Base-by-base conservation (phyloP, 2,329 filamentous ascomycete species). In the Aspergillus tanneri region DNA sequence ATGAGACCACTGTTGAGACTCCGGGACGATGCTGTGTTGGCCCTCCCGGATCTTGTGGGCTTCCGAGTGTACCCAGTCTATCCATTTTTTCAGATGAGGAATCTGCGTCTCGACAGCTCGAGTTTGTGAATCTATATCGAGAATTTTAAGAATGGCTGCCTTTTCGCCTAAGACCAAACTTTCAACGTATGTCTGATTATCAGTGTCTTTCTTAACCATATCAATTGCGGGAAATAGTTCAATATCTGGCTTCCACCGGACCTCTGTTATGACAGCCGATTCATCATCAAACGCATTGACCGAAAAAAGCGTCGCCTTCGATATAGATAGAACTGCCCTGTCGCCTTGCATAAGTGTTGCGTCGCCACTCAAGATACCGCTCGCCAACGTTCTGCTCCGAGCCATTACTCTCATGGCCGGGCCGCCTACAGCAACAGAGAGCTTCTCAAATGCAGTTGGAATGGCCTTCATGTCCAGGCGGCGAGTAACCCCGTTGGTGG, bases 401-500 rank as follows among this genome's bases (percentile, higher is more conserved):
- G n/a, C n/a, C n/a, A n/a, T n/a, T n/a, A n/a, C n/a, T n/a, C n/a
- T n/a, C n/a, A n/a, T n/a, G n/a, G 24, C 24, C 24, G 24, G 12
- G 14, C 18, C 16, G 8, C 46, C 30, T 6, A 27, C n/a, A 16
- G 25, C 27, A 19, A 54, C 4, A 9, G 38, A 47, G 3, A 54
- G 14, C 5, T 45, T 21, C 18, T 44, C 45, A 22, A 54, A 38
- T 7, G 43, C 30, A 5, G 49, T 23, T 5, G 45, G 48, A 10
- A 54, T 36, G 9, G 44, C 32, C 3, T 32, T 19, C 5, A 21
- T 32, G 3, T 30, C 28, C 5, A 50, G 40, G 21, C 14, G 21
- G 2, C 34, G 41, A 2, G 28, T 10, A 2, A 52, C 18, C 6
- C 56, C 56, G n/a, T 22, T 28, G 3, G 28, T 50, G n/a, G 46